Evolutionary conservation across 129 eudicot genomes (phyloP).

Genomic region (Heracleum sosnowskyi): DNA sequence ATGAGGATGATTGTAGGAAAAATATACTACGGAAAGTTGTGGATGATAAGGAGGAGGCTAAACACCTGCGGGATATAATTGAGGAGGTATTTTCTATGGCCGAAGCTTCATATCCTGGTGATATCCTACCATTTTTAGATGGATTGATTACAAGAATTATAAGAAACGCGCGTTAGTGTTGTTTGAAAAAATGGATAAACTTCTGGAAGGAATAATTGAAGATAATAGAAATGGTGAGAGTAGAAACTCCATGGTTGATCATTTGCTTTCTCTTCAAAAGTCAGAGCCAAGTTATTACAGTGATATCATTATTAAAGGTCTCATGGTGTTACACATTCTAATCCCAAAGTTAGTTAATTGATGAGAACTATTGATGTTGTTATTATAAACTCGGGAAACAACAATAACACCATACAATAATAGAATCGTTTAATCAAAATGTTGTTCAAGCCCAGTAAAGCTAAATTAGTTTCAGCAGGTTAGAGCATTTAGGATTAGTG

Average conservation of each 20-base stretch:
- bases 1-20: conserved; percentile 37
- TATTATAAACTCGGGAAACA: too few relatives aligned
- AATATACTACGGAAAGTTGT: conserved; percentile 9
- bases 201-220: conserved; percentile 16
- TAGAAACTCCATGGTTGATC: conserved; percentile 23
- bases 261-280: conserved; percentile 23
- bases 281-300: conserved; percentile 22
- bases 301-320: conserved; percentile 25
- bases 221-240: conserved; percentile 19
- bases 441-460: too few relatives aligned
- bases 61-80: conserved; percentile 16
- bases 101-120: conserved; percentile 19
- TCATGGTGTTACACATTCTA: neutral
- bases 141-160: conserved; percentile 26
- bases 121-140: conserved; percentile 25
- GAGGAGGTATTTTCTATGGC: conserved; percentile 6
- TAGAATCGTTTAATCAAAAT: too few relatives aligned
- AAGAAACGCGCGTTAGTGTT: conserved; percentile 1
- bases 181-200: conserved; percentile 13
- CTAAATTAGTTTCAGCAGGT: too few relatives aligned
- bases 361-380: neutral
- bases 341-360: neutral
- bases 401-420: too few relatives aligned
- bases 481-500: too few relatives aligned
- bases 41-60: conserved; percentile 18